Conservation (phyloP, 2,329 filamentous ascomycete species). For the Mollisia scopiformis region DNA sequence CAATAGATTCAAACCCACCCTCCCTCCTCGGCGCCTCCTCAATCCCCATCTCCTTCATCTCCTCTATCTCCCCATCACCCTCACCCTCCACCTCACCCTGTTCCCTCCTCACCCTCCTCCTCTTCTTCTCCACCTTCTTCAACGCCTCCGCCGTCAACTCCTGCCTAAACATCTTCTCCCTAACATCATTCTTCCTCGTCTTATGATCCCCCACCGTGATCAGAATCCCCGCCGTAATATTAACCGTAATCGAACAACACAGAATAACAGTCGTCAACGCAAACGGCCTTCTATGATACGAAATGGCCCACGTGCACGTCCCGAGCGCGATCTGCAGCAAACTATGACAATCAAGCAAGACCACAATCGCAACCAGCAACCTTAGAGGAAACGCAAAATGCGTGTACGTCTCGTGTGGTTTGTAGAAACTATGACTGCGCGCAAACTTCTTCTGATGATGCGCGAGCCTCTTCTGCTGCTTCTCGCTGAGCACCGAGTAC, state of each 20-base stretch:
- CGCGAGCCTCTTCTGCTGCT: conserved; percentile 70
- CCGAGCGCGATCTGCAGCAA: conserved; percentile 80
- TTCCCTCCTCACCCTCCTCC: conserved; percentile 20
- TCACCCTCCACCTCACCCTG: not conserved
- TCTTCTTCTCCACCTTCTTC: conserved; percentile 41
- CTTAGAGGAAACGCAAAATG: conserved; percentile 78
- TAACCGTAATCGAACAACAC: conserved; percentile 75
- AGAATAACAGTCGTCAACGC: conserved; percentile 82
- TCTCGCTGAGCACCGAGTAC: conserved; percentile 63
- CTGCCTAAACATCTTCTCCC: conserved; percentile 76
- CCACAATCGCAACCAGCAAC: conserved; percentile 76
- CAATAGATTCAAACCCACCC: not conserved
- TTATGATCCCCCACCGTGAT: conserved; percentile 77
- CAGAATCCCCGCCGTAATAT: conserved; percentile 74
- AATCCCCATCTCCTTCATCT: not conserved
- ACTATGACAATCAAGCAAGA: conserved; percentile 79
- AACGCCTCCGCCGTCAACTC: conserved; percentile 71
- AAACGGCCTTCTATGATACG: conserved; percentile 68
- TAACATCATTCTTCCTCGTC: conserved; percentile 84
- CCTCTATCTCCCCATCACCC: not conserved
- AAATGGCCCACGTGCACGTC: conserved; percentile 77
- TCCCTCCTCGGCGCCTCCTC: not conserved
- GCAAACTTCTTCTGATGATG: conserved; percentile 81
- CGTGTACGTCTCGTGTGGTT: conserved; percentile 82
- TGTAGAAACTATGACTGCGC: conserved; percentile 87